These are phyloP conservation scores for Ganoderma leucocontextum DNA, from an alignment of 1,284 basidiomycete species.

Conservation along the genomic window DNA sequence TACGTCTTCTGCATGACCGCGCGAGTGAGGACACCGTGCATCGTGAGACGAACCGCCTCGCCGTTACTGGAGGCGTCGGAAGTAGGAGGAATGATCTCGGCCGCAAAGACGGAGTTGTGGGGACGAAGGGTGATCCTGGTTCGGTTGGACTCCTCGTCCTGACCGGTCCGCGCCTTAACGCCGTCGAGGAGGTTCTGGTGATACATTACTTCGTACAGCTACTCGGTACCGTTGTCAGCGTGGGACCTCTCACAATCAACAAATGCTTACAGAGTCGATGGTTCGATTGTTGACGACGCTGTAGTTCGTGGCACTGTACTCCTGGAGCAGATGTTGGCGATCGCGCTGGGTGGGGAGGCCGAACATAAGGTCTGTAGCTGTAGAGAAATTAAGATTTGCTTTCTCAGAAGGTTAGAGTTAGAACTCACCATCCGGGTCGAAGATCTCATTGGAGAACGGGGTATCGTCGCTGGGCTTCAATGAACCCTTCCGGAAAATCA, in stretches of 20 bases:
- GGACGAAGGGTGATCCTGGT: slow-evolving; percentile 50
- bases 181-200: slow-evolving; percentile 59
- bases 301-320: slow-evolving; percentile 65
- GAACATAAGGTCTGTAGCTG: slow-evolving; percentile 54
- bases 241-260: not conserved
- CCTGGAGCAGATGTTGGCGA: slow-evolving; percentile 48
- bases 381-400: slow-evolving; percentile 2
- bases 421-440: slow-evolving; percentile 58
- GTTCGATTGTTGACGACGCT: slow-evolving; percentile 61
- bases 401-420: slow-evolving; percentile 11
- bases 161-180: slow-evolving; percentile 46
- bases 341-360: slow-evolving; percentile 46
- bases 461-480: slow-evolving; percentile 65
- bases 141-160: slow-evolving; percentile 26
- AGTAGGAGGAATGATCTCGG: slow-evolving; percentile 35
- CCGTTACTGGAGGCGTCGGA: slow-evolving; percentile 30
- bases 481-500: slow-evolving; percentile 63
- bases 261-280: slow-evolving; percentile 48
- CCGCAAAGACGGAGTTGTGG: slow-evolving; percentile 50
- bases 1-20: slow-evolving; percentile 48
- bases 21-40: slow-evolving; percentile 49
- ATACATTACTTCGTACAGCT: slow-evolving; percentile 65
- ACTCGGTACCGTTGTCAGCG: slow-evolving; percentile 3
- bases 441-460: slow-evolving; percentile 67
- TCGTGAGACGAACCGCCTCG: slow-evolving; percentile 44